phyloP scores from a whole-genome alignment of 768 basidiomycete species.

The Royoungia palumana region DNA sequence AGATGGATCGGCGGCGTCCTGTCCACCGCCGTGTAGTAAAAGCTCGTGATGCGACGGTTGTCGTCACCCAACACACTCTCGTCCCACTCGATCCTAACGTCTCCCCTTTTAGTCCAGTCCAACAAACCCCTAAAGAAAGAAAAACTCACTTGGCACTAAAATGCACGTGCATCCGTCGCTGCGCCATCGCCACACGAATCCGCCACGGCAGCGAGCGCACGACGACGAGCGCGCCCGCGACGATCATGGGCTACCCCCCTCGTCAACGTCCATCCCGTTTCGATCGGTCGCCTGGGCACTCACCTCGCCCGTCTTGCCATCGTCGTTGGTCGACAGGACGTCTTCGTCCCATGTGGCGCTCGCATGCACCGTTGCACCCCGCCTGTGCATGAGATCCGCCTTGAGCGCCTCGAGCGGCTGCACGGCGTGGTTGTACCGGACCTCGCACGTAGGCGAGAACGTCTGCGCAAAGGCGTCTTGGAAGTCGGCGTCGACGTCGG shows the following conservation, averaged over 20 bases:
- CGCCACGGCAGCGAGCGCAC: conserved; percentile 39
- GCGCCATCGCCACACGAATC: conserved; percentile 39
- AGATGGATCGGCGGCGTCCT: conserved; percentile 35
- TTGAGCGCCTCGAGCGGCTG: conserved; percentile 25
- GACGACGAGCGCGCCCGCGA: conserved; percentile 39
- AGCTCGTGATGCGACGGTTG: conserved; percentile 31
- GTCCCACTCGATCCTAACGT: conserved; percentile 26
- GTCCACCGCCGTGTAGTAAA: conserved; percentile 34
- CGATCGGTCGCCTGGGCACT: too few species aligned
- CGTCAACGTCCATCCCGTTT: too few species aligned
- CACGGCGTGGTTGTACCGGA: conserved; percentile 32
- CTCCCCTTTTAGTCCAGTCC: neutral
- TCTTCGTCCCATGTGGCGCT: conserved; percentile 35
- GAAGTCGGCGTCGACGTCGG: conserved; percentile 4
- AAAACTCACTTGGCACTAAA: conserved; percentile 43
- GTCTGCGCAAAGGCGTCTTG: conserved; percentile 22
- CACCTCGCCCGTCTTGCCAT: conserved; percentile 20
- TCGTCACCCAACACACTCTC: conserved; percentile 13
- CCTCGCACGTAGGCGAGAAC: conserved; percentile 34
- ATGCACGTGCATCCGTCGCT: conserved; percentile 29
- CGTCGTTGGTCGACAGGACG: conserved; percentile 29
- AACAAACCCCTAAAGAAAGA: too few species aligned
- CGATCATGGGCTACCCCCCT: conserved; percentile 30
- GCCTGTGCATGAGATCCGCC: conserved; percentile 23
- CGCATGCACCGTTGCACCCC: conserved; percentile 14